Conservation (phyloP, 202 grass and related monocot genomes). For the Setaria italica region DNA sequence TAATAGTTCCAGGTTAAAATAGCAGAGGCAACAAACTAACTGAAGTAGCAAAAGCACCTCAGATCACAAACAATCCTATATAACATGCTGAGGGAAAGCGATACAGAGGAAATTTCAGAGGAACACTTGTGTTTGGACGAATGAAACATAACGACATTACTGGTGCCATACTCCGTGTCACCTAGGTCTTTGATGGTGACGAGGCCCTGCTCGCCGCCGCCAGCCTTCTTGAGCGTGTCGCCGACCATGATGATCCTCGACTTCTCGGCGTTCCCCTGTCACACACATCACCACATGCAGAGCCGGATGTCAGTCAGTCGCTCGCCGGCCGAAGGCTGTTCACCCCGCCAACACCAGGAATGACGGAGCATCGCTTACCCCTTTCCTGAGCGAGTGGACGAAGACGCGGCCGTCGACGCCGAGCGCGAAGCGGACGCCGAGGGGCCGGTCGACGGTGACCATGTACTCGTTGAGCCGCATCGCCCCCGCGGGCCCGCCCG, state of each 20-base stretch:
- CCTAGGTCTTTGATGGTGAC: constrained; percentile 71
- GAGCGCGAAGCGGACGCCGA: constrained; percentile 85
- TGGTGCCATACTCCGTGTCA: constrained; percentile 77
- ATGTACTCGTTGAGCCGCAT: constrained; percentile 97
- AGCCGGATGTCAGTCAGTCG: background rate
- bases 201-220: constrained; percentile 39
- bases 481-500: background rate
- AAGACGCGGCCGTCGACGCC: constrained; percentile 74
- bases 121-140: constrained; percentile 5
- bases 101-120: background rate
- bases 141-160: constrained; percentile 40
- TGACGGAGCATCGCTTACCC: constrained; percentile 45
- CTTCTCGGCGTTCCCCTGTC: constrained; percentile 91
- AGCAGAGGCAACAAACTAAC: background rate
- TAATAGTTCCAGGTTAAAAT: background rate
- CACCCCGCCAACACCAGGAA: background rate
- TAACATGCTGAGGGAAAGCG: background rate
- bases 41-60: background rate
- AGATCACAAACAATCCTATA: background rate
- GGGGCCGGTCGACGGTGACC: constrained; percentile 80
- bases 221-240: constrained; percentile 82
- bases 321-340: background rate
- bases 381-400: constrained; percentile 80
- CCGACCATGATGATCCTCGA: constrained; percentile 93
- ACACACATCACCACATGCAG: background rate